Evolutionary conservation across 805 yeast species (phyloP).

Genomic region (Millerago galiae): DNA sequence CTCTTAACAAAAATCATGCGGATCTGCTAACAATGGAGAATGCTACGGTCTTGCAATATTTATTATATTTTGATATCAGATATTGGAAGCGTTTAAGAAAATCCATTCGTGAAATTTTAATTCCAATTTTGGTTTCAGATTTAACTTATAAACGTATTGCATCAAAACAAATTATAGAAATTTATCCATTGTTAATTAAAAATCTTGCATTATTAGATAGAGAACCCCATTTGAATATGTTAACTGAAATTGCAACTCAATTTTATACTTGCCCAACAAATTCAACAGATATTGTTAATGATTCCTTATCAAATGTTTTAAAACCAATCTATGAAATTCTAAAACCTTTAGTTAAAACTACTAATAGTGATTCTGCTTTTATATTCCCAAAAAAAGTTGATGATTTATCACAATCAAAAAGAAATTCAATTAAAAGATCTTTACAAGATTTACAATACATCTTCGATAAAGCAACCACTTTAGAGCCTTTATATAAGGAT

Average conservation of each 20-base stretch:
- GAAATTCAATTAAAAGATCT: slow-evolving; percentile 9
- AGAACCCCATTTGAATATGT: slow-evolving; percentile 78
- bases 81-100: slow-evolving; percentile 47
- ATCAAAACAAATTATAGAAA: slow-evolving; percentile 45
- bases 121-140: slow-evolving; percentile 53
- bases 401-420: slow-evolving; percentile 12
- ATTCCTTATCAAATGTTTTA: slow-evolving; percentile 31
- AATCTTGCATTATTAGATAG: slow-evolving; percentile 60
- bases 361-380: slow-evolving; percentile 25
- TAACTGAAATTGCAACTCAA: slow-evolving; percentile 74
- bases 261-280: slow-evolving; percentile 85
- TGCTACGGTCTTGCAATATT: slow-evolving; percentile 35
- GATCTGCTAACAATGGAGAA: background rate
- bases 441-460: slow-evolving; percentile 14
- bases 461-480: slow-evolving; percentile 25
- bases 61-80: slow-evolving; percentile 55
- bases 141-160: slow-evolving; percentile 39
- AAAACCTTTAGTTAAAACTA: slow-evolving; percentile 28
- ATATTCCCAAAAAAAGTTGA: slow-evolving; percentile 2
- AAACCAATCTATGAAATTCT: slow-evolving; percentile 41
- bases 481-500: slow-evolving; percentile 27
- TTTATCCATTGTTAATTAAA: slow-evolving; percentile 45
- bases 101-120: slow-evolving; percentile 38
- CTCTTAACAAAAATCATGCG: too few relatives aligned
- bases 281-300: slow-evolving; percentile 42